These are phyloP conservation scores for Podila epigama DNA, from an alignment of 192 early-diverging fungal species.

Conservation along the genomic window DNA sequence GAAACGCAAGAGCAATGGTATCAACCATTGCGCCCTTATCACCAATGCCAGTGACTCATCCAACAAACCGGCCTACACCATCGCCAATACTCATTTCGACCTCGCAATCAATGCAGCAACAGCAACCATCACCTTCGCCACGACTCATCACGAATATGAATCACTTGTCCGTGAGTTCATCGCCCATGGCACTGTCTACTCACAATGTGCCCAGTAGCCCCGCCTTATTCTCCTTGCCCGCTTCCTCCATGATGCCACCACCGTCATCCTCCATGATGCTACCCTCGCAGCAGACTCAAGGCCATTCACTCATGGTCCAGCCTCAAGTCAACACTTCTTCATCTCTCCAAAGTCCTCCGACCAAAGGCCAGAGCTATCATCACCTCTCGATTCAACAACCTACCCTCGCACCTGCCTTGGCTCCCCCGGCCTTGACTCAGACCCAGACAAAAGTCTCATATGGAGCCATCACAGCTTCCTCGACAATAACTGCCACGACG, in stretches of 20 bases:
- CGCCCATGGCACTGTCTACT: too few species aligned
- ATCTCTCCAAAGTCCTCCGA: background rate
- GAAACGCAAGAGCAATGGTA: background rate
- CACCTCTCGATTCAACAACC: background rate
- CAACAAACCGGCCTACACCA: constrained; percentile 9
- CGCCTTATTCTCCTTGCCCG: constrained; percentile 27
- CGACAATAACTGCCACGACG: background rate
- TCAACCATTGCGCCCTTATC: constrained; percentile 2
- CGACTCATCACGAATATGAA: constrained; percentile 24
- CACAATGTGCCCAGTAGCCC: constrained; percentile 4
- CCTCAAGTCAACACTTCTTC: background rate
- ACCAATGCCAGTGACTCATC: constrained; percentile 9
- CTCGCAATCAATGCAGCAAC: background rate
- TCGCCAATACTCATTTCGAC: constrained; percentile 31
- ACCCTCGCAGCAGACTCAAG: constrained; percentile 28
- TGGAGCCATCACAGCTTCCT: background rate
- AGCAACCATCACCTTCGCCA: constrained; percentile 34
- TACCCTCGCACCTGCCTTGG: background rate
- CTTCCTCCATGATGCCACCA: constrained; percentile 36
- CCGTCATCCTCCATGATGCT: constrained; percentile 28
- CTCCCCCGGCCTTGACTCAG: background rate
- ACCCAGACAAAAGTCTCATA: background rate
- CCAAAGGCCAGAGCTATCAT: background rate
- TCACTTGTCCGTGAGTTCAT: constrained; percentile 33
- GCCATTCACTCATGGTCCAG: background rate